These are phyloP conservation scores for Epicoccum sorghinum DNA, from an alignment of 2,329 filamentous ascomycete species.

Conservation along the genomic window DNA sequence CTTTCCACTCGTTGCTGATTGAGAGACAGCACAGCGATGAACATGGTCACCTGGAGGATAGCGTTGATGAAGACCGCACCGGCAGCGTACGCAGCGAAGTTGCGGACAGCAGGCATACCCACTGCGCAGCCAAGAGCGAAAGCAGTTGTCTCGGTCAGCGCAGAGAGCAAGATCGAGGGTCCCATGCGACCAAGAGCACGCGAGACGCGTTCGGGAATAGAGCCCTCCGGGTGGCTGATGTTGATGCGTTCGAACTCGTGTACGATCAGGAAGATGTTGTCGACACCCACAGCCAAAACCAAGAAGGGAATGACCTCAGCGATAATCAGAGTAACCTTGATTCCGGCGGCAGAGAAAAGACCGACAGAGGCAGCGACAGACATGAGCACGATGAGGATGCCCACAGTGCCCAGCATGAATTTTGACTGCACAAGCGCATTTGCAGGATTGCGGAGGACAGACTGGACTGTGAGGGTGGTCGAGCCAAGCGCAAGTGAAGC, in stretches of 20 bases:
- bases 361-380: slow-evolving; percentile 95
- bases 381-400: slow-evolving; percentile 95
- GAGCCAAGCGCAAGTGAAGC: slow-evolving; percentile 91
- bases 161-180: slow-evolving; percentile 92
- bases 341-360: slow-evolving; percentile 86
- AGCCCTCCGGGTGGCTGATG: slow-evolving; percentile 84
- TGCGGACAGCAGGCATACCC: slow-evolving; percentile 96
- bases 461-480: slow-evolving; percentile 76
- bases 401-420: slow-evolving; percentile 91
- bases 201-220: slow-evolving; percentile 83
- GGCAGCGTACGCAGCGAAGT: slow-evolving; percentile 95
- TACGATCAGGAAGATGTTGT: slow-evolving; percentile 98
- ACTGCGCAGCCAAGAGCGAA: slow-evolving; percentile 93
- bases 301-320: slow-evolving; percentile 98
- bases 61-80: slow-evolving; percentile 98
- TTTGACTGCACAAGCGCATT: slow-evolving; percentile 93
- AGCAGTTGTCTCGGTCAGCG: slow-evolving; percentile 90
- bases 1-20: slow-evolving; percentile 93
- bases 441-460: slow-evolving; percentile 80
- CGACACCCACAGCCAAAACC: slow-evolving; percentile 92
- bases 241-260: slow-evolving; percentile 98
- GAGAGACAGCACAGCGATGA: slow-evolving; percentile 85
- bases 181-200: slow-evolving; percentile 94
- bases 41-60: slow-evolving; percentile 95
- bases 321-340: slow-evolving; percentile 97